Conservation (phyloP, 441 rosid species). For the Populus hybrid region DNA sequence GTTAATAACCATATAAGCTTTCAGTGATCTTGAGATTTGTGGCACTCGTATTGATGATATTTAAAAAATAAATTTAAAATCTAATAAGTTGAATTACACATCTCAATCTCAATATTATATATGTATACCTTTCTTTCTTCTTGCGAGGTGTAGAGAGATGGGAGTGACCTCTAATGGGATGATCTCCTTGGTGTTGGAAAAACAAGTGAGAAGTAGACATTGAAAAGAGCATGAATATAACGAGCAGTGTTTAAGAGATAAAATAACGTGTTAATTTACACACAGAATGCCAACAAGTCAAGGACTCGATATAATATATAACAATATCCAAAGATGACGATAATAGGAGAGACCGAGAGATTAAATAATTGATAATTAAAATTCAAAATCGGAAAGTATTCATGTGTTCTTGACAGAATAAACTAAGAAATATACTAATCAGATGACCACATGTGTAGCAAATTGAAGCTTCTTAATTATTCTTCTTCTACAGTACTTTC, state of each 20-base stretch:
- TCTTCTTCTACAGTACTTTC: neutral
- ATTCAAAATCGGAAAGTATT: too few species aligned
- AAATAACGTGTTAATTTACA: too few species aligned
- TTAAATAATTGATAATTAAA: neutral
- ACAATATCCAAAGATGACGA: too few species aligned
- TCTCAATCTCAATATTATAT: fast-evolving
- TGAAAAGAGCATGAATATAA: too few species aligned
- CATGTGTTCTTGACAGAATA: neutral
- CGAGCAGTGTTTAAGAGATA: neutral
- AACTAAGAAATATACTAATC: neutral
- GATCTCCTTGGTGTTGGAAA: too few species aligned
- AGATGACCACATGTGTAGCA: neutral
- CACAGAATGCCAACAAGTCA: neutral
- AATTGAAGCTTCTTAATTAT: neutral
- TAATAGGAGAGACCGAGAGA: neutral
- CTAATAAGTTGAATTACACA: too few species aligned
- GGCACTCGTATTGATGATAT: fast-evolving
- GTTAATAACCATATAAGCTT: fast-evolving
- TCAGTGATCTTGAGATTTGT: fast-evolving
- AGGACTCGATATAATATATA: neutral
- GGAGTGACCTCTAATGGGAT: too few species aligned
- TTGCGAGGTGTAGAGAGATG: too few species aligned
- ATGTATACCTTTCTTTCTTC: too few species aligned
- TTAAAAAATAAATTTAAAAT: too few species aligned
- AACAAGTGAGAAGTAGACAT: too few species aligned